Base-by-base conservation (phyloP, 345 rosid genomes). In the Atalantia buxifolia region DNA sequence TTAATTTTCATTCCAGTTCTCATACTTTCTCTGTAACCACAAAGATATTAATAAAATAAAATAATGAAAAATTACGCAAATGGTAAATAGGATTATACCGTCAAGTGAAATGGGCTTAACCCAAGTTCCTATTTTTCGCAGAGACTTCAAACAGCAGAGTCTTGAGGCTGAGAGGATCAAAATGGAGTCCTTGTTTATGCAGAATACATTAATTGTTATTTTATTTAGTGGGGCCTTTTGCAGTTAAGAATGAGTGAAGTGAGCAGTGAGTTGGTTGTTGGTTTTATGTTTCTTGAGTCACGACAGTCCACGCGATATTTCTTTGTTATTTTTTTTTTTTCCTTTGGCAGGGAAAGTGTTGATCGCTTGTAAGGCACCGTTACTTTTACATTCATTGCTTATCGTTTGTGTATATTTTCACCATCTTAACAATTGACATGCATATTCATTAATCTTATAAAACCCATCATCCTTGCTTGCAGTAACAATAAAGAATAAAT, bases 41-140 rank as follows among this genome's bases (percentile, higher is more conserved):
- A 63, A 40, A 42, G 33, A 6, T 18, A 42, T n/a, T 7, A 28
- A 62, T 12, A 9, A 28, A 74, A 57, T 19, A 7, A 45, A 13
- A 48, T 1, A 22, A 55, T 1, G 6, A 19, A 55, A 30, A 22
- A 13, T 27, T 42, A 28, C 42, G 30, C 13, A 62, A 45, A 28
- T 14, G 56, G 57, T 60, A 22, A 18, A 74, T 9, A 4, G 14
- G 13, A 28, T 27, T 27, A 8, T 36, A 74, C 77, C 69, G n/a
- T 19, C 40, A 74, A 50, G 27, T 42, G 77, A 62, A 62, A 40
- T 63, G 60, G 57, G 60, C 19, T 74, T 59, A 74, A 45, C 60
- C 42, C 68, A 28, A 13, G 1, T 42, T 74, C 77, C 30, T 12
- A 19, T 7, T 60, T 73, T 71, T 38, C 14, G 36, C 0, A 13